Conservation (phyloP, 495 filamentous ascomycete species). For the Hypoxylon crocopeplum region DNA sequence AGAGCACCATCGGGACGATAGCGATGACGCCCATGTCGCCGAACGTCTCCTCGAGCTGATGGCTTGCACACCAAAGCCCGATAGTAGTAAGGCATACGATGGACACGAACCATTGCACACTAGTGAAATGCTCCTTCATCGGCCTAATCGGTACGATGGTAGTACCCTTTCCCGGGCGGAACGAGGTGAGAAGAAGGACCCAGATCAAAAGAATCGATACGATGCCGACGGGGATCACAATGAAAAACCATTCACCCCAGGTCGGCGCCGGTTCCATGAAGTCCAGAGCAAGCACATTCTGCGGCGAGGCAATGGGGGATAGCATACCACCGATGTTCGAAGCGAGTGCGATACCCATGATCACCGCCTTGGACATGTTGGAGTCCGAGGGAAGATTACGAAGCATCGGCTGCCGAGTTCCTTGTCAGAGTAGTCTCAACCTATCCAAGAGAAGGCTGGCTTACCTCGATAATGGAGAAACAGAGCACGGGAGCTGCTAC, state of each 20-base stretch:
- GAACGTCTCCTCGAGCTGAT: constrained; percentile 85
- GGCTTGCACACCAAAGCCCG: constrained; percentile 86
- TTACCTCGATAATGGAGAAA: constrained; percentile 91
- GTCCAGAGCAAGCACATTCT: constrained; percentile 95
- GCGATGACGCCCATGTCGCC: constrained; percentile 99
- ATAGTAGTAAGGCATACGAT: constrained; percentile 87
- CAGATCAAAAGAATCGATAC: constrained; percentile 90
- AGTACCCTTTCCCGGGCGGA: constrained; percentile 81
- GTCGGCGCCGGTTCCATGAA: constrained; percentile 91
- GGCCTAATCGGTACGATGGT: constrained; percentile 92
- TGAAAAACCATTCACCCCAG: constrained; percentile 97
- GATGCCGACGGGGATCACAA: constrained; percentile 90
- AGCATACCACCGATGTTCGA: constrained; percentile 96
- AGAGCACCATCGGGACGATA: constrained; percentile 92
- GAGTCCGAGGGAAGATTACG: constrained; percentile 91
- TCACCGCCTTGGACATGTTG: constrained; percentile 90
- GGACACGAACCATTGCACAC: constrained; percentile 92
- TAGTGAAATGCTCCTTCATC: constrained; percentile 85
- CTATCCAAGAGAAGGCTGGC: constrained; percentile 11
- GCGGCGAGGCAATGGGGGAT: constrained; percentile 93
- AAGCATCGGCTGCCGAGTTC: constrained; percentile 73
- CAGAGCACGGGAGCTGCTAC: constrained; percentile 98
- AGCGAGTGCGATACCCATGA: constrained; percentile 93
- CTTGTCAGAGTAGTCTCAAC: constrained; percentile 15
- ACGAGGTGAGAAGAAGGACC: constrained; percentile 81